phyloP scores from a whole-genome alignment of 306 rosid species.

The Cicer cuneatum region DNA sequence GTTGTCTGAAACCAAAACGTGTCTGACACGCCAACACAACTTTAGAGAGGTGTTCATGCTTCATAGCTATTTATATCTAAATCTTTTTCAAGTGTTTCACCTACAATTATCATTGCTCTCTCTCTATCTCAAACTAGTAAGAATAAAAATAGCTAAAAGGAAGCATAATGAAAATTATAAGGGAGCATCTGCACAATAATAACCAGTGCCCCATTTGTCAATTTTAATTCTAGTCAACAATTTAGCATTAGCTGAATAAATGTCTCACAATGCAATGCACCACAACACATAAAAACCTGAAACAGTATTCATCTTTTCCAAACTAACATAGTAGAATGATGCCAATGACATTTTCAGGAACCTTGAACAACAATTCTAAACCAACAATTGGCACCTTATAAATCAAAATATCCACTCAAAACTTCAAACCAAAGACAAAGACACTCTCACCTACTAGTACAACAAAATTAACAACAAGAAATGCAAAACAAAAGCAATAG shows the following conservation, averaged over 20 bases:
- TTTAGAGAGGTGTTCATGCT: too few relatives aligned
- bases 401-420: slow-evolving; percentile 14
- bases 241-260: slow-evolving; percentile 1
- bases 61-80: not conserved
- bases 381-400: slow-evolving; percentile 3
- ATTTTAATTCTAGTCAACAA: slow-evolving; percentile 5
- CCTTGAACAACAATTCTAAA: slow-evolving; percentile 7
- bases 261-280: slow-evolving; percentile 17
- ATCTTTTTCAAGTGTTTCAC: not conserved
- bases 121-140: not conserved
- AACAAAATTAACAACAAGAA: not conserved
- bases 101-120: not conserved
- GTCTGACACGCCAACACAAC: too few relatives aligned
- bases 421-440: not conserved
- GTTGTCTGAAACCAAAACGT: too few relatives aligned
- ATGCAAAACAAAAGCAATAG: slow-evolving; percentile 29
- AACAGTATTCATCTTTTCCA: not conserved
- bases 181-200: too few relatives aligned
- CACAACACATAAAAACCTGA: not conserved
- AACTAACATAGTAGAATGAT: not conserved
- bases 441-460: not conserved
- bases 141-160: not conserved
- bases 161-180: not conserved
- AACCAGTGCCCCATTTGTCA: not conserved
- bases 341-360: slow-evolving; percentile 2